A percentile compares a stretch with the other conserved stretches of the same genome.
These are phyloP conservation scores for Neocatenulostroma microsporum DNA, from an alignment of 2,329 filamentous ascomycete species.

Conservation along the genomic window DNA sequence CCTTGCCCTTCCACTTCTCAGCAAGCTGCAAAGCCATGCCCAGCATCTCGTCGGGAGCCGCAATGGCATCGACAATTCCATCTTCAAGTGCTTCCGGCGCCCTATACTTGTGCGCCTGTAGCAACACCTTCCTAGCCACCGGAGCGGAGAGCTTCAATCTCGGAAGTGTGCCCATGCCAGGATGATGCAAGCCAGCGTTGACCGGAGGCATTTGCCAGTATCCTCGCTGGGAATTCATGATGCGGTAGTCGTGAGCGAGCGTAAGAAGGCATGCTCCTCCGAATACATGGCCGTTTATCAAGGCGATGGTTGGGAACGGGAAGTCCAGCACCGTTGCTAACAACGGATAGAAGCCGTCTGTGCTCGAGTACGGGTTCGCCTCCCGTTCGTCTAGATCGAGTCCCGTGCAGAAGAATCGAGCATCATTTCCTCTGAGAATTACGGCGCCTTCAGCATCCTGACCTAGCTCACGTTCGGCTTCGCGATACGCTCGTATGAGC, in stretches of 20 bases:
- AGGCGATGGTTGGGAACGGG: constrained; percentile 34
- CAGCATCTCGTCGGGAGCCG: constrained; percentile 39
- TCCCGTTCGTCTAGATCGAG: constrained; percentile 19
- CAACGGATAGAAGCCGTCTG: constrained; percentile 20
- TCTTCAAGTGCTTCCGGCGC: constrained; percentile 41
- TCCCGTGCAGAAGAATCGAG: constrained; percentile 41
- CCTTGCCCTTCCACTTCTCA: constrained; percentile 30
- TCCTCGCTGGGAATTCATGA: constrained; percentile 38
- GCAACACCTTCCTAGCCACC: constrained; percentile 45
- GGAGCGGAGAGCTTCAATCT: constrained; percentile 42
- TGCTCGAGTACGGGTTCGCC: constrained; percentile 17
- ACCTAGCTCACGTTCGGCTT: constrained; percentile 38
- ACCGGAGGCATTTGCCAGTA: constrained; percentile 44
- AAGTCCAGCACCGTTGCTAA: constrained; percentile 18
- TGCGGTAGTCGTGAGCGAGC: constrained; percentile 37
- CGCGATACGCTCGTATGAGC: constrained; percentile 41
- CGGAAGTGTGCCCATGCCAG: constrained; percentile 44
- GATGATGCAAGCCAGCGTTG: constrained; percentile 45
- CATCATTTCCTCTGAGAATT: constrained; percentile 41
- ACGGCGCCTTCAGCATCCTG: constrained; percentile 42
- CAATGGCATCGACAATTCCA: constrained; percentile 45
- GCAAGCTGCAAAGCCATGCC: constrained; percentile 35
- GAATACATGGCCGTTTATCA: constrained; percentile 40
- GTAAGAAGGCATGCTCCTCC: constrained; percentile 38
- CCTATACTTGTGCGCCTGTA: constrained; percentile 47